Base-by-base conservation (phyloP, 768 basidiomycete species). In the Tephrocybe sp. region DNA sequence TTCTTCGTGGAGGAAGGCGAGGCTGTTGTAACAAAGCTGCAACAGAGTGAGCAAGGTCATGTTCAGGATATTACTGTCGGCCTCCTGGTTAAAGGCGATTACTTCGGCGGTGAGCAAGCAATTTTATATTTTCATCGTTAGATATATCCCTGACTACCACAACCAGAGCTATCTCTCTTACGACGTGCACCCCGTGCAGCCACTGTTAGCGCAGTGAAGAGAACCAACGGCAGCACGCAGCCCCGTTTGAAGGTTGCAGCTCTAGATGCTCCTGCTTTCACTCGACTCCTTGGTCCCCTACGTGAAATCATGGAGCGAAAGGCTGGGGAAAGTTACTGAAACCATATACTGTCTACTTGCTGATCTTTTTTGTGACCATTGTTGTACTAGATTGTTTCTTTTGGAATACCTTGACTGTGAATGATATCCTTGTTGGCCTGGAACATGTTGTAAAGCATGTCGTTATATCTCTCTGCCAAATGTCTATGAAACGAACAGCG, bases 1-100 rank as follows among this genome's bases (percentile, higher is more conserved):
- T 99, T 93, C 77, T 94, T 99, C 54, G 84, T 99, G 26, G 97
- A 98, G 65, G 92, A 92, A 59, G 96, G 96, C 15, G 84, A 89
- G 57, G 96, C 96, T 1, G 74, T 84, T 40, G 94, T 92, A 0
- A 88, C 89, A 37, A 95, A 97, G 72, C 72, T 73, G 37, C 82
- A 84, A 50, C 73, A 75, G 50, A 72, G 67, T 31, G 84, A 81
- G 15, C 78, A 80, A 38, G 86, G 81, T 0, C 75, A 80, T 38
- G 64, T 71, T 64, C 77, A 74, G 22, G 85, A 89, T 59, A 77
- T 90, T 41, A 70, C 79, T 12, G 89, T 98, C 9, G 88, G 87
- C 5, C 80, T 73, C 47, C 78, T 92, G 45, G 80, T 75, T 61
- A 92, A 94, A 63, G 96, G 96, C 6, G 95, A 99, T 65, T 99